Base-by-base conservation (phyloP, 495 filamentous ascomycete genomes). In the Staphylotrichum longicolle region DNA sequence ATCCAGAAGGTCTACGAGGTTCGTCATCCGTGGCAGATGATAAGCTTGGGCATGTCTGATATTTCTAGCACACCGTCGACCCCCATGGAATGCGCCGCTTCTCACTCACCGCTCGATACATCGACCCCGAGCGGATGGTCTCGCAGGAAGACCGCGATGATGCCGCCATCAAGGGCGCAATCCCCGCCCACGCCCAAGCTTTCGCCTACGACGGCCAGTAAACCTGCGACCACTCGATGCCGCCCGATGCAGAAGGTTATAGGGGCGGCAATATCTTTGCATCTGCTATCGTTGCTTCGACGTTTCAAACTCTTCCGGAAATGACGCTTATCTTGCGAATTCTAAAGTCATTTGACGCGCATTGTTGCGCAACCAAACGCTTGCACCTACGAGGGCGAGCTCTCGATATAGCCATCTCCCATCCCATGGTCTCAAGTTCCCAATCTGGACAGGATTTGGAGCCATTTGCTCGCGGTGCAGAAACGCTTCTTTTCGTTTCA, bases 1-100 rank as follows among this genome's bases (percentile, higher is more conserved):
- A 83, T 96, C 35, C 92, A 96, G 67, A 82, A 82, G 63, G 79
- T 82, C 37, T 93, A 86, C 61, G 89, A 92, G 72, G 88, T 88
- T 68, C 54, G 80, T 75, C 54, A 39, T n/a, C n/a, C 44, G 37
- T 30, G 49, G 15, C 34, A 9, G n/a, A 30, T 33, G 37, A n/a
- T 53, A 20, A 32, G 0, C 37, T 11, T 37, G 35, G 11, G 11
- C 63, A 52, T 14, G 53, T 37, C 64, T 75, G 52, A 75, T 40
- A 55, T n/a, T 15, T 42, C 12, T 52, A 90, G 88, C 89, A 93
- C 66, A 68, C 74, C 0, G 87, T 92, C 7, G 68, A 68, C 0
- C 83, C 86, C 0, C 52, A 70, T 1, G 84, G 84, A 0, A 80
- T 75, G 20, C 72, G 90, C 7, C 82, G 89, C 0, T 93, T 87